Conservation (phyloP, 2,329 filamentous ascomycete genomes). For the Leptographium galeiforme region DNA sequence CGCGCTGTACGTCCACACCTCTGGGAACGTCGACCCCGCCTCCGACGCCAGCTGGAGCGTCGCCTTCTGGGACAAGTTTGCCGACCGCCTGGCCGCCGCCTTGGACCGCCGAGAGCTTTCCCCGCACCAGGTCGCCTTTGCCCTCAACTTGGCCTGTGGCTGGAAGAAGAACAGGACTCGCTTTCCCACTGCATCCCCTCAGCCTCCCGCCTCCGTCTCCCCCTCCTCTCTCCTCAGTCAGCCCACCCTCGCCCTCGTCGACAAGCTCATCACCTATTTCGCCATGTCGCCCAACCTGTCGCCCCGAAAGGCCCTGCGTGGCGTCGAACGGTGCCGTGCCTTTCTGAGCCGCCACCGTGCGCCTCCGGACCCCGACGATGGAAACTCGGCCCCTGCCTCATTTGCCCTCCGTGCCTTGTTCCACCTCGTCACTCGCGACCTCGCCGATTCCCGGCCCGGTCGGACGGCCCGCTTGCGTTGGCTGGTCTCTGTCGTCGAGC, state of each 20-base stretch:
- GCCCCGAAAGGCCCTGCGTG: constrained; percentile 15
- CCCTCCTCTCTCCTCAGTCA: background rate
- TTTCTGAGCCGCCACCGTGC: constrained; percentile 14
- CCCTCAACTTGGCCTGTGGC: constrained; percentile 4
- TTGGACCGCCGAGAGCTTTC: constrained; percentile 5
- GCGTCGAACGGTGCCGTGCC: constrained; percentile 19
- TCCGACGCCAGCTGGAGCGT: constrained; percentile 9
- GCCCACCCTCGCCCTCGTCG: constrained; percentile 11
- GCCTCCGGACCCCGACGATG: too few relatives aligned
- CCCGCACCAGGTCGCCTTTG: constrained; percentile 3
- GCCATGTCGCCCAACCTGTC: constrained; percentile 11
- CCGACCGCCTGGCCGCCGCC: background rate
- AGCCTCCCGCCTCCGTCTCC: too few relatives aligned
- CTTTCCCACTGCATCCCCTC: background rate
- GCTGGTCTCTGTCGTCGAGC: constrained; percentile 19
- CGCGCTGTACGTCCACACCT: constrained; percentile 8
- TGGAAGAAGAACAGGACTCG: too few relatives aligned
- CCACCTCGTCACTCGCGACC: constrained; percentile 21
- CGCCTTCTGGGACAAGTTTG: constrained; percentile 14
- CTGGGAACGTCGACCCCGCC: constrained; percentile 8
- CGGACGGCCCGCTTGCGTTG: constrained; percentile 21
- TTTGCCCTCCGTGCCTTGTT: constrained; percentile 18
- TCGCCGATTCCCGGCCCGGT: constrained; percentile 20
- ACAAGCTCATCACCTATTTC: constrained; percentile 11
- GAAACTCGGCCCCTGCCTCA: constrained; percentile 9